Conservation (phyloP, 2,329 filamentous ascomycete species). For the Colletotrichum euphorbiae region DNA sequence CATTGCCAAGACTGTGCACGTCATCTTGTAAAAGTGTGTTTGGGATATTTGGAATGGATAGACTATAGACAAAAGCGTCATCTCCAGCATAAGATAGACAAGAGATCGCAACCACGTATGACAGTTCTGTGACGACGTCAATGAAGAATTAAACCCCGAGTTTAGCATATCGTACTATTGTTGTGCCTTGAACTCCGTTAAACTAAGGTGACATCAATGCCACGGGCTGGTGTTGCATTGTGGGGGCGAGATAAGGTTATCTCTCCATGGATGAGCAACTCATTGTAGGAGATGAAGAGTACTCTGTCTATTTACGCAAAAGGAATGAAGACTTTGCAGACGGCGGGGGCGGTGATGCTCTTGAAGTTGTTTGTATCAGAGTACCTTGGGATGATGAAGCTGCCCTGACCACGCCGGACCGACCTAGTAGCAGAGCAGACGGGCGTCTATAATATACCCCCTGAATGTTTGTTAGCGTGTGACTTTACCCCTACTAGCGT, state of each 20-base stretch:
- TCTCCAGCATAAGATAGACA: not conserved
- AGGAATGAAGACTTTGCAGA: too few relatives aligned
- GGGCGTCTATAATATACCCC: too few relatives aligned
- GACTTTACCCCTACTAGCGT: too few relatives aligned
- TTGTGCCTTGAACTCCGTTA: not conserved
- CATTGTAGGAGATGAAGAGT: not conserved
- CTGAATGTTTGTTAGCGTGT: too few relatives aligned
- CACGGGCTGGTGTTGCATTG: not conserved
- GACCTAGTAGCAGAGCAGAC: too few relatives aligned
- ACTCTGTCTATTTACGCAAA: not conserved
- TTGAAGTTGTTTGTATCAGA: too few relatives aligned
- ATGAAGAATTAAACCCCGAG: constrained; percentile 8
- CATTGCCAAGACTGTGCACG: constrained; percentile 55
- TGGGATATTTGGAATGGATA: not conserved
- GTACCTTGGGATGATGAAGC: too few relatives aligned
- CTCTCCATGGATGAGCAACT: too few relatives aligned
- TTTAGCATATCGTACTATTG: not conserved
- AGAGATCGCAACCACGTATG: not conserved
- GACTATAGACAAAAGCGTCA: constrained; percentile 24
- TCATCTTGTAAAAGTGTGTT: constrained; percentile 38
- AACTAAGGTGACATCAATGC: too few relatives aligned
- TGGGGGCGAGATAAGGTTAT: not conserved
- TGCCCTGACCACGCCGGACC: too few relatives aligned
- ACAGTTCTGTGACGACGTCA: constrained; percentile 10
- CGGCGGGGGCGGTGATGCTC: not conserved